Evolutionary conservation across 1,284 basidiomycete species (phyloP), one percentile per base, ranked within the genome.

Genomic region (Malassezia restricta): DNA sequence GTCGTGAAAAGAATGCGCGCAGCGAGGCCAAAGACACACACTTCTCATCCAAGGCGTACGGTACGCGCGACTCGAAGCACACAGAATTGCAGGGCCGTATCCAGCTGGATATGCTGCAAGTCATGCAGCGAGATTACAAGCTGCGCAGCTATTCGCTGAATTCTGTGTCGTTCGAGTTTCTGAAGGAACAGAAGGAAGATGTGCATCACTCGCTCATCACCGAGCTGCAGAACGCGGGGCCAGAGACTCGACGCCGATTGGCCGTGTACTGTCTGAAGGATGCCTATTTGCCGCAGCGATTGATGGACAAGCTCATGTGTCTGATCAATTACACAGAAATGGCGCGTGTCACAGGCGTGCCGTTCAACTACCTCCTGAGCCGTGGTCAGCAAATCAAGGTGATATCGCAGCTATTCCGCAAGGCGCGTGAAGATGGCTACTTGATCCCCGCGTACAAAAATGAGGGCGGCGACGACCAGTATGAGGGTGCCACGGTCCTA

Each of bases 271-370:
- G 70, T 56, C 55, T 73, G 40, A 73, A 73, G 49, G 70, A 73
- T 47, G 70, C 70, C n/a, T 73, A 73, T 43, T 61, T 73, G 9
- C 70, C 70, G 8, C 70, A 73, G 52, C 58, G 70, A 11, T 57
- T 73, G 33, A 65, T 73, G 65, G 70, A 73, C 60, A 69, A 70
- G 59, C 63, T 73, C 40, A 73, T 73, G 70, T 73, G 68, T 46
- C 66, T 73, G 57, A 71, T 73, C 63, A 73, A 73, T 54, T 73
- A 73, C 48, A 66, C 66, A 29, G 70, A 73, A 55, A 73, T 73
- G 70, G 65, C 70, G 24, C 59, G 70, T 45, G 70, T 73, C 12
- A 73, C 70, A 7, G 70, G 70, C 28, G 70, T 73, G 5, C 70
- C 70, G n/a, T 73, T 73, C 63, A 71, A 71, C 54, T 73, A 73